Evolutionary conservation across 78 protist genomes (phyloP), one percentile per base, ranked within the genome.

Genomic region (Corallochytrium limacisporum): DNA sequence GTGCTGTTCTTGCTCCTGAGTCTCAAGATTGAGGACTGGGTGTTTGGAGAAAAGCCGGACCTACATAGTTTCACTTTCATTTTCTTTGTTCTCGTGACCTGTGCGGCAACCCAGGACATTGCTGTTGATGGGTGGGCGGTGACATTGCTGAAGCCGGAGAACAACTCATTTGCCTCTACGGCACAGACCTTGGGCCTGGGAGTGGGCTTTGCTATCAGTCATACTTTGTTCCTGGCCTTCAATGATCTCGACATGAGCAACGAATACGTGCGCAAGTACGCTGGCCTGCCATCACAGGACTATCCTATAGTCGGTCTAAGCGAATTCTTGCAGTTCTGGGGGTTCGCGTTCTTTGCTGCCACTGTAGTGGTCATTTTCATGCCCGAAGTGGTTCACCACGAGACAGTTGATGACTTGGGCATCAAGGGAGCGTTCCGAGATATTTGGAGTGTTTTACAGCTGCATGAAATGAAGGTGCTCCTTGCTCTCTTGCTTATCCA

Each of bases 101-200:
- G 56, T 53, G 66, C 75, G 20, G 75, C 75, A 1, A 70, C 75
- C 2, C 75, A 70, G 53, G 93, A 88, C 61, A 81, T 88, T 44
- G 94, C 94, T 0, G 90, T 84, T 6, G 94, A 88, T 53, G 94
- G 87, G 0, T 82, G 88, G 88, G 94, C 90, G 29, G 22, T 88
- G 26, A 55, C 46, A 40, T 26, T 78, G 16, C 69, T 84, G 29
- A 67, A 85, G 3, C 53, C 61, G 15, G 36, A 26, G 29, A 54
- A 82, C 43, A 50, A 75, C 24, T 62, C 72, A 29, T 72, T 59
- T 40, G 88, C 81, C 4, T 61, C 89, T 18, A 76, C 88, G 1
- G 79, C 86, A 57, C 87, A 86, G 65, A 60, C 78, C 1, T 59
- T 75, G 8, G 88, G 88, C 20, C 65, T 81, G 33, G 71, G 57